Evolutionary conservation across 2,329 filamentous ascomycete genomes (phyloP).

Genomic region (Akanthomyces muscarius): DNA sequence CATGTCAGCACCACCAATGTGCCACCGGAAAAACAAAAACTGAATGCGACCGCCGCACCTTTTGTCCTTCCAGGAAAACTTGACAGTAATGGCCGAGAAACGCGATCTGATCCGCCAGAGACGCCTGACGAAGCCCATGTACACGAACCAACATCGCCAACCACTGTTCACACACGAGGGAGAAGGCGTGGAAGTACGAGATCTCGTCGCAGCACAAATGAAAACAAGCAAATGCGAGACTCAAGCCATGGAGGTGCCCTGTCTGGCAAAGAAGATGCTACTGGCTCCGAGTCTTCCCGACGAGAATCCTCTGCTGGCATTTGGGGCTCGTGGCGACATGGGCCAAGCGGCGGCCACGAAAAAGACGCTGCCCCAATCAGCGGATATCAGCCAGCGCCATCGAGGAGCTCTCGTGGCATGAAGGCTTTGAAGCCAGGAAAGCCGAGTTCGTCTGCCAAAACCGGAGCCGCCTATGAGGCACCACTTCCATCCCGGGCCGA

Average conservation of each 20-base stretch:
- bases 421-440: slow-evolving; percentile 84
- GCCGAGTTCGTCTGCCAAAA: slow-evolving; percentile 50
- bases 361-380: slow-evolving; percentile 53
- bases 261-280: slow-evolving; percentile 27
- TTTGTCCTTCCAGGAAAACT: slow-evolving; percentile 37
- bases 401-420: slow-evolving; percentile 66
- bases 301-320: slow-evolving; percentile 54
- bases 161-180: slow-evolving; percentile 40
- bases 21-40: slow-evolving; percentile 51
- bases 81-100: slow-evolving; percentile 22
- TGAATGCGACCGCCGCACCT: slow-evolving; percentile 50
- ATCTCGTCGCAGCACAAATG: slow-evolving; percentile 10
- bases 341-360: slow-evolving; percentile 48
- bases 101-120: slow-evolving; percentile 18
- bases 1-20: slow-evolving; percentile 62
- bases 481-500: slow-evolving; percentile 45
- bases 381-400: slow-evolving; percentile 65
- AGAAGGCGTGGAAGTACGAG: slow-evolving; percentile 41
- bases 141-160: slow-evolving; percentile 33
- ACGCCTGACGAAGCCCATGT: slow-evolving; percentile 25
- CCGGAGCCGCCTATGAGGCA: slow-evolving; percentile 51
- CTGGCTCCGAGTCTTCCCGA: slow-evolving; percentile 31
- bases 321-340: slow-evolving; percentile 69
- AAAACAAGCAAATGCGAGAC: slow-evolving; percentile 13
- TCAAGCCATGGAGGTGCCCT: slow-evolving; percentile 22